These are phyloP conservation scores for Brassica rapa DNA, from an alignment of 345 rosid genomes.

Conservation along the genomic window DNA sequence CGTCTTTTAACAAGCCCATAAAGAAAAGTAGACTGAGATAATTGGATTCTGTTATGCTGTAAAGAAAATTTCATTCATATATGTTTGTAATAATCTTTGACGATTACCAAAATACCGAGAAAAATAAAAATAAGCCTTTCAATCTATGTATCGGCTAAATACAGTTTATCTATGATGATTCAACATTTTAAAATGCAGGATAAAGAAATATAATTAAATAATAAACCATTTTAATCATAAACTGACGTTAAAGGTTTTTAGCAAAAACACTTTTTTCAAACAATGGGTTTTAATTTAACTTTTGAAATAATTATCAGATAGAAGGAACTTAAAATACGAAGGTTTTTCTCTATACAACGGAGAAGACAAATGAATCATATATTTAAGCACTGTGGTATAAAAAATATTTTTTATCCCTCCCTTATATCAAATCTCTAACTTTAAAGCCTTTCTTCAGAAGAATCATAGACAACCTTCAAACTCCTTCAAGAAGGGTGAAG, in stretches of 20 bases:
- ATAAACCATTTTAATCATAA: no score
- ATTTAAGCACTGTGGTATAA: not conserved
- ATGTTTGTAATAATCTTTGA: not conserved
- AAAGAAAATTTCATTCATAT: not conserved
- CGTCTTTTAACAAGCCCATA: slow-evolving; percentile 1
- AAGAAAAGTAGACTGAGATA: slow-evolving; percentile 27
- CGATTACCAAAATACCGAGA: not conserved
- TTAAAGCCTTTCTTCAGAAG: slow-evolving; percentile 23
- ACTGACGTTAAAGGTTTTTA: not conserved
- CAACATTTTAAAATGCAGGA: no score
- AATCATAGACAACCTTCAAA: slow-evolving; percentile 25
- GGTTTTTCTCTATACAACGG: not conserved
- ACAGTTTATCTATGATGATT: no score
- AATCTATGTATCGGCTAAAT: no score
- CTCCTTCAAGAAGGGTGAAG: slow-evolving; percentile 8
- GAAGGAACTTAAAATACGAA: not conserved
- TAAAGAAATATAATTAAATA: no score
- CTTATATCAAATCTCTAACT: slow-evolving; percentile 15
- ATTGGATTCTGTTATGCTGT: not conserved
- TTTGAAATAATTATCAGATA: not conserved
- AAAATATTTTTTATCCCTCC: not conserved
- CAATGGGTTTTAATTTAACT: not conserved
- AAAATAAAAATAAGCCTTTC: not conserved
- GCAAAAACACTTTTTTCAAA: not conserved
- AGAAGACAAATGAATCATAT: not conserved